Evolutionary conservation across 2,329 filamentous ascomycete species (phyloP).

Genomic region (Aspergillus tanneri): DNA sequence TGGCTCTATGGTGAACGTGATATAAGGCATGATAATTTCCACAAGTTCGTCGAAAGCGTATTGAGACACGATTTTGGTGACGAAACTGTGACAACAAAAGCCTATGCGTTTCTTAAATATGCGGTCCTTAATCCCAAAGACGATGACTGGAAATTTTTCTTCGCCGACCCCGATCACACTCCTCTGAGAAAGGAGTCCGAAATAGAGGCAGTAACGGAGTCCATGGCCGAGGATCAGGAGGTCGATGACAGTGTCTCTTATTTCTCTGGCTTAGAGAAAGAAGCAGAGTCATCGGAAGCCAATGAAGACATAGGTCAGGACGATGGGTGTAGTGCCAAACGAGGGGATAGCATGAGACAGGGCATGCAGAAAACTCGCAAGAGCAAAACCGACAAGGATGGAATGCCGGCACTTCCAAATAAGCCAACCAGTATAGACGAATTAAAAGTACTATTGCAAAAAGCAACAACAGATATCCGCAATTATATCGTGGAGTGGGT

Average conservation of each 20-base stretch:
- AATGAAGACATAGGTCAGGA: background rate
- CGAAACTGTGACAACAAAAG: conserved; percentile 22
- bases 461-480: conserved; percentile 20
- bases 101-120: conserved; percentile 21
- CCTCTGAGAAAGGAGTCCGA: background rate
- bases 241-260: background rate
- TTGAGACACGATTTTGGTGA: conserved; percentile 32
- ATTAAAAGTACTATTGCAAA: conserved; percentile 20
- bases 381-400: background rate
- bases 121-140: conserved; percentile 18
- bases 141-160: conserved; percentile 35
- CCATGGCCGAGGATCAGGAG: no score
- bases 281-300: no score
- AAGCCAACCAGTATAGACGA: conserved; percentile 18
- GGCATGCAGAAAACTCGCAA: background rate
- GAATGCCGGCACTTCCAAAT: conserved; percentile 9
- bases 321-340: no score
- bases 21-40: conserved; percentile 24
- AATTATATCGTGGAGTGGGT: conserved; percentile 25
- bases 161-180: conserved; percentile 6
- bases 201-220: background rate
- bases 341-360: no score
- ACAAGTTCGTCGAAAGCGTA: conserved; percentile 30
- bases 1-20: conserved; percentile 32
- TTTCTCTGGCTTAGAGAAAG: no score